Conservation (phyloP, 371 early-diverging fungal genomes). For the Blakeslea trispora region DNA sequence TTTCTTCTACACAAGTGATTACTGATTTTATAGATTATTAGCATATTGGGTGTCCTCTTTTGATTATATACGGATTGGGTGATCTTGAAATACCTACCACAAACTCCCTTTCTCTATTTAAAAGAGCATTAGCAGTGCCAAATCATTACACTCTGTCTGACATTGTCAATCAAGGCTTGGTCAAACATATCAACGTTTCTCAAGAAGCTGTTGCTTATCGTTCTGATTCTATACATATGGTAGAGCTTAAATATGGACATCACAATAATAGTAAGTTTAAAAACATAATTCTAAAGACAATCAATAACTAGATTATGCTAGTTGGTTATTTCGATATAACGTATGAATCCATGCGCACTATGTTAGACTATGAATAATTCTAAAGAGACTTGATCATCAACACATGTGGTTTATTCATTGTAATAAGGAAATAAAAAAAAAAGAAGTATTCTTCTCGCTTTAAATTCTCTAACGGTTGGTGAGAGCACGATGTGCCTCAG, state of each 20-base stretch:
- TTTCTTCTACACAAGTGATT: no score
- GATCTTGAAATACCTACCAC: slow-evolving; percentile 46
- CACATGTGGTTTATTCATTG: no score
- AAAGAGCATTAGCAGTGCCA: slow-evolving; percentile 25
- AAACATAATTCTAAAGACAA: not conserved
- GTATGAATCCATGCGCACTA: slow-evolving; percentile 25
- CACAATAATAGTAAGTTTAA: slow-evolving; percentile 46
- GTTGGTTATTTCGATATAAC: slow-evolving; percentile 46
- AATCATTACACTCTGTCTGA: not conserved
- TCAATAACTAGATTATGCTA: slow-evolving; percentile 15
- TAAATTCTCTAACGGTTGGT: slow-evolving; percentile 12
- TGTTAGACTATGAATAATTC: not conserved
- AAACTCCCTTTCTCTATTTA: slow-evolving; percentile 42
- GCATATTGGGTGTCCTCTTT: slow-evolving; percentile 39
- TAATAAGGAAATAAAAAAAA: no score
- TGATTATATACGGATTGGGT: slow-evolving; percentile 36
- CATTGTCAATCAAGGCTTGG: no score
- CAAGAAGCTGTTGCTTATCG: slow-evolving; percentile 38
- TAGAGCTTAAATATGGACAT: slow-evolving; percentile 32
- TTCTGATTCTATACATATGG: slow-evolving; percentile 14
- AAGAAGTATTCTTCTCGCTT: no score
- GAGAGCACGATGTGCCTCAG: slow-evolving; percentile 66
- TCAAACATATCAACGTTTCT: slow-evolving; percentile 12
- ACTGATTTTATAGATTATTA: slow-evolving; percentile 13
- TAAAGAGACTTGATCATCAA: no score